These are phyloP conservation scores for Thinopyrum elongatum DNA, from an alignment of 176 grass and related monocot genomes.

Conservation along the genomic window DNA sequence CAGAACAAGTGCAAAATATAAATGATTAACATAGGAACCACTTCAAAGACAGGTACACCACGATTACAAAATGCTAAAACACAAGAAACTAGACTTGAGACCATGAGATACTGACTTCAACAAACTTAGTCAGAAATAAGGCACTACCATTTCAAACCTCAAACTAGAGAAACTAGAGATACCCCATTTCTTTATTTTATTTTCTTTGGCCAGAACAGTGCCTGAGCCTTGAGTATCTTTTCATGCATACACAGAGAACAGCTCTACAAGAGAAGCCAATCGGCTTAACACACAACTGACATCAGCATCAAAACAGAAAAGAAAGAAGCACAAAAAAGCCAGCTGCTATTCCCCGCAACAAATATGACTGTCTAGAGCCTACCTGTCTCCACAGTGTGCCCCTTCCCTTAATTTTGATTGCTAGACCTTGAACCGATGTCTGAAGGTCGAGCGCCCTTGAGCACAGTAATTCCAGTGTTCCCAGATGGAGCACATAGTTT, in stretches of 20 bases:
- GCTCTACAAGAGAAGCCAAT: background rate
- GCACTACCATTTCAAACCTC: background rate
- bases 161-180: slow-evolving; percentile 2
- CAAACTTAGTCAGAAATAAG: background rate
- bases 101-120: background rate
- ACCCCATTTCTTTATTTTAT: background rate
- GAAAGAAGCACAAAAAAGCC: background rate
- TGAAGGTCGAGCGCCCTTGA: background rate
- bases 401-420: background rate
- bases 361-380: background rate
- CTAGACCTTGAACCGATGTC: background rate
- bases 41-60: background rate
- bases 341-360: background rate
- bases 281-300: background rate
- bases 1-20: background rate
- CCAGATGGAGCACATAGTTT: background rate
- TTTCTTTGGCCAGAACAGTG: background rate
- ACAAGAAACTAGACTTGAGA: background rate
- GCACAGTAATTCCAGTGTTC: background rate
- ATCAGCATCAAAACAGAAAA: background rate
- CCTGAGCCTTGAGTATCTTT: background rate
- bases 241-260: background rate
- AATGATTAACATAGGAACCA: background rate
- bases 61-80: background rate
- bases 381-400: background rate